These are phyloP conservation scores for Mucor irregularis DNA, from an alignment of 371 early-diverging fungal species.

Conservation along the genomic window DNA sequence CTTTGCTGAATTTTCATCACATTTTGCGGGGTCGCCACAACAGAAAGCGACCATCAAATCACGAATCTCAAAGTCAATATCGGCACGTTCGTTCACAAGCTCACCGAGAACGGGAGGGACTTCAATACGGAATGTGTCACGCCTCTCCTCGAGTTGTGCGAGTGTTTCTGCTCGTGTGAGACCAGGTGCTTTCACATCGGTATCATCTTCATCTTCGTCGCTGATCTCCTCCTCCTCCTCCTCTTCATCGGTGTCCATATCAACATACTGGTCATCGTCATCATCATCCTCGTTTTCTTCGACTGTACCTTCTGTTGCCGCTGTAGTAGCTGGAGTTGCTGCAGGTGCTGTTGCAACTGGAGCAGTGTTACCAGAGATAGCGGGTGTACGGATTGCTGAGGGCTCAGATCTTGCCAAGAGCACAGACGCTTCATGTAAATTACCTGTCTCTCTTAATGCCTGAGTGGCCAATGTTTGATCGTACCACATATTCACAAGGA, in stretches of 20 bases:
- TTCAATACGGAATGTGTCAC: conserved; percentile 32
- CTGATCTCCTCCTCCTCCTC: conserved; percentile 12
- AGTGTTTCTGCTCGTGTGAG: conserved; percentile 22
- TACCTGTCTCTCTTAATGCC: conserved; percentile 70
- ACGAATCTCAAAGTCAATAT: conserved; percentile 62
- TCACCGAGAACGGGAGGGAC: conserved; percentile 50
- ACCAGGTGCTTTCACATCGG: conserved; percentile 6
- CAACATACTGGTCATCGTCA: conserved; percentile 22
- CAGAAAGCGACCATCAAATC: conserved; percentile 41
- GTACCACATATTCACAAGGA: conserved; percentile 84
- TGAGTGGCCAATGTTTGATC: conserved; percentile 65
- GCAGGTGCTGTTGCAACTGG: too few species aligned
- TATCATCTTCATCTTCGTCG: conserved; percentile 12
- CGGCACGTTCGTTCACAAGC: conserved; percentile 58
- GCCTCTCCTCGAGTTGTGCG: conserved; percentile 42
- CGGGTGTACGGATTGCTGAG: conserved; percentile 1
- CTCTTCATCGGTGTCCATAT: conserved; percentile 11
- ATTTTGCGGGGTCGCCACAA: conserved; percentile 6
- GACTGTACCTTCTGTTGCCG: not conserved
- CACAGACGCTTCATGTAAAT: conserved; percentile 74
- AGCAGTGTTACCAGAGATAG: not conserved
- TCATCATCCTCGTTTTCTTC: conserved; percentile 22
- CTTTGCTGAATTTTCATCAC: conserved; percentile 2
- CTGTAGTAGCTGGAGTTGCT: too few species aligned
- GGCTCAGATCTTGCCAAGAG: conserved; percentile 70